Base-by-base conservation (phyloP, 2,329 filamentous ascomycete genomes). In the Dryadomyces quercivorus region DNA sequence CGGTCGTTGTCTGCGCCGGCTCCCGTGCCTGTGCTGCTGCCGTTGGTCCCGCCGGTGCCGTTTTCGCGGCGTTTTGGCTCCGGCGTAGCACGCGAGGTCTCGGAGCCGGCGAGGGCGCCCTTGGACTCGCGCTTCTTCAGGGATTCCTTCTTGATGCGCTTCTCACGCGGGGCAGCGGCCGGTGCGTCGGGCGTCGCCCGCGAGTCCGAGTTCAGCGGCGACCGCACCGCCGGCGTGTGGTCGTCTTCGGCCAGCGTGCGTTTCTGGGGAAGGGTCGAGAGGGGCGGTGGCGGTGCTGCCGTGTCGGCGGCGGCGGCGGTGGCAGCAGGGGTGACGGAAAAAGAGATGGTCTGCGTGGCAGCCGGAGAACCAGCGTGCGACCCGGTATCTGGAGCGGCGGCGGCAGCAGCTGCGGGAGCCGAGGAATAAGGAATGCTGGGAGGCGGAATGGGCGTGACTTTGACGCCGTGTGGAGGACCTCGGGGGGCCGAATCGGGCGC, bases 51-150 rank as follows among this genome's bases (percentile, higher is more conserved):
- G 12, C 36, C 53, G 1, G 38, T 50, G 13, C 46, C 49, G 13
- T 18, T 59, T 20, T 72, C 71, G 62, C 71, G 67, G 57, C 64
- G 58, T 63, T 75, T 79, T 36, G 77, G 75, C 55, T 83, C 81
- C 13, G 81, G 79, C 3, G 78, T 82, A 21, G 74, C 74, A 60
- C 78, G 72, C 7, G 51, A 31, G 15, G 52, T 78, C 73, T 49
- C 67, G 66, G 55, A 72, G 70, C 26, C 68, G 62, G 60, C 10
- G 6, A 38, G 22, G 5, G 65, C 69, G 49, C 71, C 74, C 61
- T 83, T 84, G 53, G 81, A 75, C 65, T 86, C 82, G 49, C 82
- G 77, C 69, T 86, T 86, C 70, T 85, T 85, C 36, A 83, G 68
- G 1, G 80, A 75, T 54, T 86, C 82, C 64, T 85, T 86, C 67